Percentiles rank a stretch among this genome's conserved stretches.
phyloP scores from a whole-genome alignment of 2,329 filamentous ascomycete genomes.

The Pseudocercospora crystallina region DNA sequence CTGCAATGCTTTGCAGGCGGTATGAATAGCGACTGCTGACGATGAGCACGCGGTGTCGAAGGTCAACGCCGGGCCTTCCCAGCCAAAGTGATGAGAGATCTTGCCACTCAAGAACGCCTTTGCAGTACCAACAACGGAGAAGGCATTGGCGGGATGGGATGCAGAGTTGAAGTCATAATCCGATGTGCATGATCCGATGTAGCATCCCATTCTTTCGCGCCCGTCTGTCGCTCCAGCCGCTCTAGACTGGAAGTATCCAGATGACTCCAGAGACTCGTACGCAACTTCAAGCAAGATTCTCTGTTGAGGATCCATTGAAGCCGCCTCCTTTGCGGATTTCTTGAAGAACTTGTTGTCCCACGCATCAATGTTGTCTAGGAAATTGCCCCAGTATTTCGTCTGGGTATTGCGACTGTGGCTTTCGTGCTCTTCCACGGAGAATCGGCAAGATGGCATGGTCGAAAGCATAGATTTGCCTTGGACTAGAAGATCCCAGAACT shows the following conservation, averaged over 20 bases:
- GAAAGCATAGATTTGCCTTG: slow-evolving; percentile 7
- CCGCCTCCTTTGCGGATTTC: slow-evolving; percentile 28
- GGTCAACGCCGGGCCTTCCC: slow-evolving; percentile 40
- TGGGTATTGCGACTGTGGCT: background rate
- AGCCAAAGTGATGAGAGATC: slow-evolving; percentile 42
- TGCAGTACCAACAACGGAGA: slow-evolving; percentile 25
- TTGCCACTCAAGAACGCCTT: background rate
- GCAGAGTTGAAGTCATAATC: slow-evolving; percentile 48
- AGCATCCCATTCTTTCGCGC: no score
- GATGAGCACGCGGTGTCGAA: slow-evolving; percentile 41
- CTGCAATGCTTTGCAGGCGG: slow-evolving; percentile 31
- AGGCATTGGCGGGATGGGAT: slow-evolving; percentile 39
- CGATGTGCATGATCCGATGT: slow-evolving; percentile 36
- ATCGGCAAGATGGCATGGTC: slow-evolving; percentile 8
- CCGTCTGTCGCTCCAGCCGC: no score
- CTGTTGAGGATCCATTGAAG: slow-evolving; percentile 35
- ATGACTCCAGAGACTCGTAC: slow-evolving; percentile 36
- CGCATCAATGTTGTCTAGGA: slow-evolving; percentile 17
- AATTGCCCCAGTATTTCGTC: slow-evolving; percentile 12
- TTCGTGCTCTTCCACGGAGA: background rate
- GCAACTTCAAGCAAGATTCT: slow-evolving; percentile 31
- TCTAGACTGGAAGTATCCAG: slow-evolving; percentile 42
- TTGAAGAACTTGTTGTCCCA: slow-evolving; percentile 40
- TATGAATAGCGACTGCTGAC: slow-evolving; percentile 34
- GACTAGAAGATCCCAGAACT: slow-evolving; percentile 17